These are phyloP conservation scores for Penicillium sp. DNA, from an alignment of 2,329 filamentous ascomycete species.

Conservation along the genomic window DNA sequence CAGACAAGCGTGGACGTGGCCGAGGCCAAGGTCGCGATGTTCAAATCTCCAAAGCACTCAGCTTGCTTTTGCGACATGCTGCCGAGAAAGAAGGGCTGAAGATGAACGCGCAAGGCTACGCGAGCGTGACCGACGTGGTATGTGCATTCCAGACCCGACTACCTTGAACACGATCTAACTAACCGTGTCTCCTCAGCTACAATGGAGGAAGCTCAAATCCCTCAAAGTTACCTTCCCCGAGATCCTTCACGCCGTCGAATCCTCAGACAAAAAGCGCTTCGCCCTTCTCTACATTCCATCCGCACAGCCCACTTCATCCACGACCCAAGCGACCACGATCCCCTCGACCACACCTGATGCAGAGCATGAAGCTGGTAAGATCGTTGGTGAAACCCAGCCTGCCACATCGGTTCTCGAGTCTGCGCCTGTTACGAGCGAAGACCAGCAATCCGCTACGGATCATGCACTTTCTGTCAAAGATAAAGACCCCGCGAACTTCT, in stretches of 20 bases:
- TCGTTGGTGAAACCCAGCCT: constrained; percentile 8
- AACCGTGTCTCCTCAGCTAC: constrained; percentile 45
- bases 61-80: constrained; percentile 59
- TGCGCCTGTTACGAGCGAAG: constrained; percentile 29
- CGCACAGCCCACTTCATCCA: constrained; percentile 21
- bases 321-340: constrained; percentile 15
- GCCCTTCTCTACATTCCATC: constrained; percentile 63
- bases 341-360: constrained; percentile 23
- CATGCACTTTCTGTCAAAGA: constrained; percentile 40
- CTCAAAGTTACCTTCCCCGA: constrained; percentile 76
- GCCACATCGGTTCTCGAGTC: constrained; percentile 19
- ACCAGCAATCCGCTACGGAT: constrained; percentile 34
- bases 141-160: constrained; percentile 18
- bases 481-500: constrained; percentile 64
- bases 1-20: constrained; percentile 4
- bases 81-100: constrained; percentile 61
- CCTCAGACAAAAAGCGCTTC: constrained; percentile 91
- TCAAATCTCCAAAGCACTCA: constrained; percentile 44
- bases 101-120: constrained; percentile 61
- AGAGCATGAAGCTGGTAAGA: constrained; percentile 13
- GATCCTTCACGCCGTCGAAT: constrained; percentile 66
- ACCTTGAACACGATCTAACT: not conserved
- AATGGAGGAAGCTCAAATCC: constrained; percentile 62
- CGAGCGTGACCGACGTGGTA: constrained; percentile 61
- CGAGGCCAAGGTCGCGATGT: constrained; percentile 33